phyloP scores from a whole-genome alignment of 192 early-diverging fungal species.

The Coemansia sp. region DNA sequence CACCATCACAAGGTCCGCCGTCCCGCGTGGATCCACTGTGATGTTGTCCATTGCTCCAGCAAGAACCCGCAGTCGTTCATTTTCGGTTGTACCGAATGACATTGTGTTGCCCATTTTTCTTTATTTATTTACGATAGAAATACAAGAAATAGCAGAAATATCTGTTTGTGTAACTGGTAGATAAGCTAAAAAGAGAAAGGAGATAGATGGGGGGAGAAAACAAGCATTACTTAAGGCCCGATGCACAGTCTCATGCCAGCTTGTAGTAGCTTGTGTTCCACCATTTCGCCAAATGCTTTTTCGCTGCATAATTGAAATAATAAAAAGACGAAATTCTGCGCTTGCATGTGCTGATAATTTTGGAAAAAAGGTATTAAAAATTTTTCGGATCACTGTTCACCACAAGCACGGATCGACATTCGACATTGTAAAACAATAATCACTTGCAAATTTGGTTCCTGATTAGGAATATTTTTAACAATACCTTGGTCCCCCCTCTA shows the following conservation, averaged over 20 bases:
- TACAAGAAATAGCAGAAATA: neutral
- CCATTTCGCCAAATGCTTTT: no score
- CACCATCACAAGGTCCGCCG: constrained; percentile 18
- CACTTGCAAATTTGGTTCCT: neutral
- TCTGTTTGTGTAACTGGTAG: no score
- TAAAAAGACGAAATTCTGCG: neutral
- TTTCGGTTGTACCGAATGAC: constrained; percentile 24
- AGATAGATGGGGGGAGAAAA: no score
- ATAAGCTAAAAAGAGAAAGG: no score
- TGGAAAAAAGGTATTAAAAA: neutral
- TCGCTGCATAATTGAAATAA: neutral
- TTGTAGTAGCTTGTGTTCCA: no score
- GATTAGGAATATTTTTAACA: no score
- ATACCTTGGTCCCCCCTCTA: no score
- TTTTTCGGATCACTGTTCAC: no score
- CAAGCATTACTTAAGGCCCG: no score
- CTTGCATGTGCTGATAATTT: neutral
- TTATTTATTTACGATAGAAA: neutral
- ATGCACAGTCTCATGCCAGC: no score
- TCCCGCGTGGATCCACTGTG: constrained; percentile 30
- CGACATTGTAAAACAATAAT: neutral
- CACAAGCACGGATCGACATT: neutral
- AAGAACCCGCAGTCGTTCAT: constrained; percentile 15
- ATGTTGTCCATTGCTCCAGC: neutral
- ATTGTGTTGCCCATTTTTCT: constrained; percentile 30